Percentiles rank a stretch among this genome's conserved stretches.
Evolutionary conservation across 2,329 filamentous ascomycete species (phyloP).

Genomic region (Lecanicillium sp.): DNA sequence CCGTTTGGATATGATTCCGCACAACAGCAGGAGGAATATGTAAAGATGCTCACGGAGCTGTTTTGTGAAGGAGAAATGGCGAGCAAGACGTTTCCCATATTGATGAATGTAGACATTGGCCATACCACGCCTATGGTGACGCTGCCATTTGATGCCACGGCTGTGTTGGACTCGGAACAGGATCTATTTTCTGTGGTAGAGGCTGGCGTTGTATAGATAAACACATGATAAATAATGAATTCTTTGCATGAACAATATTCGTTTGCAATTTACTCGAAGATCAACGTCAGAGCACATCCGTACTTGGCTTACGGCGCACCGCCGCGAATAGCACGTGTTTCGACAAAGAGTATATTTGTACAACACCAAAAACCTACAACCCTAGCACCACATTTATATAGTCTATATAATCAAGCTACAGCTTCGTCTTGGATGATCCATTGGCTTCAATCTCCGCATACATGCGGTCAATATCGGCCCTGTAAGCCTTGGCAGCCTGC

Average conservation of each 20-base stretch:
- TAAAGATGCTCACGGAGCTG: not conserved
- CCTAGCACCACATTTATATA: no score
- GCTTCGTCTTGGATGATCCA: slow-evolving; percentile 32
- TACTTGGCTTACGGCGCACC: no score
- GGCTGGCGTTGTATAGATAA: no score
- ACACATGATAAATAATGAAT: no score
- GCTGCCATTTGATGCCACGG: not conserved
- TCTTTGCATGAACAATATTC: no score
- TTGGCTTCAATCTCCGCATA: slow-evolving; percentile 44
- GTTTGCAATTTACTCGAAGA: no score
- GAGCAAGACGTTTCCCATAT: not conserved
- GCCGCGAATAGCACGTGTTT: no score
- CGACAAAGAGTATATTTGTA: no score
- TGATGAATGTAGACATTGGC: not conserved
- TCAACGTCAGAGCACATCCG: no score
- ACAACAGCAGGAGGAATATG: not conserved
- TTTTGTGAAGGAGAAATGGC: not conserved
- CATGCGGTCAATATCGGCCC: slow-evolving; percentile 46
- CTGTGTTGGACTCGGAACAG: not conserved
- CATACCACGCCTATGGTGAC: slow-evolving; percentile 1
- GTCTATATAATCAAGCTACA: no score
- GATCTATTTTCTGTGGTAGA: not conserved
- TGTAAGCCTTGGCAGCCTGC: slow-evolving; percentile 45
- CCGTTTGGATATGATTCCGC: not conserved
- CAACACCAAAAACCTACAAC: no score